Conservation (phyloP, 441 rosid species). For the Aquilaria agallochum region DNA sequence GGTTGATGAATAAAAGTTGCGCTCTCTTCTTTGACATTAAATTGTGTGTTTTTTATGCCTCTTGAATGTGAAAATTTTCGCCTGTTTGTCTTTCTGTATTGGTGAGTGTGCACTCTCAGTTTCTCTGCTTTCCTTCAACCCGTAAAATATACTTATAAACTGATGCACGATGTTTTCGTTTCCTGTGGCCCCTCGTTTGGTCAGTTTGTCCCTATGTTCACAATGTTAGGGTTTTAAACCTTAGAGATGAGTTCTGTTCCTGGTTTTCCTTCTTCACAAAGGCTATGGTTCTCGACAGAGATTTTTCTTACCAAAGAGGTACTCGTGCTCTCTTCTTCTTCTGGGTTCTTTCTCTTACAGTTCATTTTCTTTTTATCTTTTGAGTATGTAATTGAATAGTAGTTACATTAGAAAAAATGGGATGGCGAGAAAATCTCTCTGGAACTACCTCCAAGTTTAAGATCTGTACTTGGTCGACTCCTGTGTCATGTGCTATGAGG, state of each 20-base stretch:
- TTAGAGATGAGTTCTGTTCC: constrained; percentile 18
- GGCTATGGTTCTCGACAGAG: constrained; percentile 19
- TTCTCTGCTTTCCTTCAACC: constrained; percentile 14
- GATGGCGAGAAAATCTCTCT: too few species aligned
- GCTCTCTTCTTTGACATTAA: too few species aligned
- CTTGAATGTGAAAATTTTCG: too few species aligned
- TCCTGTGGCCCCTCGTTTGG: neutral
- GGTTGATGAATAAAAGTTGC: too few species aligned
- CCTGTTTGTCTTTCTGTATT: constrained; percentile 7
- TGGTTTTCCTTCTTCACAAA: constrained; percentile 13
- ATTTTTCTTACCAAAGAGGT: constrained; percentile 28
- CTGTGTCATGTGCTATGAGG: too few species aligned
- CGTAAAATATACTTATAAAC: neutral
- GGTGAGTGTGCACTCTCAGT: constrained; percentile 20
- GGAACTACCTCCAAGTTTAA: too few species aligned
- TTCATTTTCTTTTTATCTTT: neutral
- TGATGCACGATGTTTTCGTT: neutral
- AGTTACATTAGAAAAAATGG: too few species aligned
- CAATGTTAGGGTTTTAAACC: constrained; percentile 23
- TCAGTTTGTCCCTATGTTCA: neutral
- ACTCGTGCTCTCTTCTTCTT: neutral
- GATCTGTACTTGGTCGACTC: too few species aligned
- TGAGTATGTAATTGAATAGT: neutral
- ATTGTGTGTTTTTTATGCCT: too few species aligned
- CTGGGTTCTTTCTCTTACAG: neutral